phyloP scores from a whole-genome alignment of 2,329 filamentous ascomycete genomes.

The Biscogniauxia mediterranea region DNA sequence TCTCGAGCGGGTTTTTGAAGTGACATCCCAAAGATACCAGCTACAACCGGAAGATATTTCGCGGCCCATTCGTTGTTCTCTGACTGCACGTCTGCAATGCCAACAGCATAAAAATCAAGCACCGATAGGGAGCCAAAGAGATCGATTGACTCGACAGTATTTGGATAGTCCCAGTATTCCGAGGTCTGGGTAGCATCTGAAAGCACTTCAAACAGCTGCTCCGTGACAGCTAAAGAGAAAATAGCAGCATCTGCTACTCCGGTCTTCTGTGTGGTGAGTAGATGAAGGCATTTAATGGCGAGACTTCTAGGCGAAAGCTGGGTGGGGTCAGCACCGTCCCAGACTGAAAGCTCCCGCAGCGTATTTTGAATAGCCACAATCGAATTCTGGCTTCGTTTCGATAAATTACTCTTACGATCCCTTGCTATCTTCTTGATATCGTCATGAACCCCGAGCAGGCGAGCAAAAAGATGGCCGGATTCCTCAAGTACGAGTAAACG shows the following conservation, averaged over 20 bases:
- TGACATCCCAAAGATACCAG: constrained; percentile 44
- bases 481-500: constrained; percentile 55
- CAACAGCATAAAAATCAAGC: constrained; percentile 54
- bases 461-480: constrained; percentile 53
- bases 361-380: constrained; percentile 53
- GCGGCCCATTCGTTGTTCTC: constrained; percentile 45
- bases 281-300: constrained; percentile 62
- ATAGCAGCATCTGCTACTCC: constrained; percentile 48
- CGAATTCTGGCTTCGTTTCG: constrained; percentile 59
- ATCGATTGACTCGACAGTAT: constrained; percentile 33
- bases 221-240: constrained; percentile 47
- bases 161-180: constrained; percentile 37
- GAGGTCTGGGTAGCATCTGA: constrained; percentile 33
- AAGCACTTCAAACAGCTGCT: constrained; percentile 48
- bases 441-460: constrained; percentile 50
- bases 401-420: constrained; percentile 67
- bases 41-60: constrained; percentile 51
- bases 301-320: constrained; percentile 61
- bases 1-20: constrained; percentile 35
- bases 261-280: constrained; percentile 51
- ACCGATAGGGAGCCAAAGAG: constrained; percentile 46
- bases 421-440: constrained; percentile 62
- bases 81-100: constrained; percentile 41
- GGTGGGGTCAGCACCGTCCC: constrained; percentile 52
- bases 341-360: constrained; percentile 55